Conservation (phyloP, 108 stramenopile genomes). For the Parmales sp. region DNA sequence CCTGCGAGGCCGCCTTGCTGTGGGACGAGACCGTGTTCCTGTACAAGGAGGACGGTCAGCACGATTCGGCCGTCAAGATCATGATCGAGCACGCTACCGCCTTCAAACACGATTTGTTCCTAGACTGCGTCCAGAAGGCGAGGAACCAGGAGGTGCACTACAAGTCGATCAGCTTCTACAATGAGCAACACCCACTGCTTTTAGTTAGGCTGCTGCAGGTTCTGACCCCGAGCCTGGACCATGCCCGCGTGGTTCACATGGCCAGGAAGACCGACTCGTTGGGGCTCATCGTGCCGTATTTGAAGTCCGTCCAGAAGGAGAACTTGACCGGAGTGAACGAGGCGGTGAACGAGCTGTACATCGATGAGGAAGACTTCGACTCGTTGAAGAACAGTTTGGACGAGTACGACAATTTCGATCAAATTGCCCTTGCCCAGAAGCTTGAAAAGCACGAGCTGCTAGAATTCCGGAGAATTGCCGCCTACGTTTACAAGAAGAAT, state of each 20-base stretch:
- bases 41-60: constrained; percentile 52
- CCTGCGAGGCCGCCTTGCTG: constrained; percentile 47
- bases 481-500: constrained; percentile 53
- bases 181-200: constrained; percentile 43
- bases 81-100: constrained; percentile 58
- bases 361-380: constrained; percentile 59
- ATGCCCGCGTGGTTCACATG: constrained; percentile 55
- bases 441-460: constrained; percentile 58
- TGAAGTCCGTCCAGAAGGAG: constrained; percentile 54
- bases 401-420: constrained; percentile 57
- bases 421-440: constrained; percentile 45
- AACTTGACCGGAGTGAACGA: constrained; percentile 58
- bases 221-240: constrained; percentile 52
- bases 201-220: constrained; percentile 44
- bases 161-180: constrained; percentile 49
- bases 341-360: constrained; percentile 52
- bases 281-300: constrained; percentile 41
- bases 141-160: constrained; percentile 54
- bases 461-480: constrained; percentile 55
- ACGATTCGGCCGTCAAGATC: constrained; percentile 46
- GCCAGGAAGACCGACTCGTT: constrained; percentile 43
- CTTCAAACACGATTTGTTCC: constrained; percentile 53
- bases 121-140: constrained; percentile 51
- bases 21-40: constrained; percentile 58
- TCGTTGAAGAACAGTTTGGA: constrained; percentile 38